These are phyloP conservation scores for Xerocomus spinulosus DNA, from an alignment of 768 basidiomycete genomes.

Conservation along the genomic window DNA sequence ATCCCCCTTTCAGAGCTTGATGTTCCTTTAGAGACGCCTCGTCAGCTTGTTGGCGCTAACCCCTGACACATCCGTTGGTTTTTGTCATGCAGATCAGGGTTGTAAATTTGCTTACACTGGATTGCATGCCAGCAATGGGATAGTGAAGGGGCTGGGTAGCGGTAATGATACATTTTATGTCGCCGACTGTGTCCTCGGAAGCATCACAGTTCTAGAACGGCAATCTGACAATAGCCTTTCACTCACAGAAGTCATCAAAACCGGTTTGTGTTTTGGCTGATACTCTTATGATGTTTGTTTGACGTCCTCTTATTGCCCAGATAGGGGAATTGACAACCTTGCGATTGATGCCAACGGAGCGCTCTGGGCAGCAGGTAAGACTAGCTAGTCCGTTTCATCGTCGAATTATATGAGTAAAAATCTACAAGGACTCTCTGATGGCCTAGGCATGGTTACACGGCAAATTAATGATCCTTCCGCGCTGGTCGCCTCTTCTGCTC, in stretches of 20 bases:
- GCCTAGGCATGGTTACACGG: constrained; percentile 30
- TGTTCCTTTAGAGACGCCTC: constrained; percentile 16
- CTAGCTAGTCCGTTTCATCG: not conserved
- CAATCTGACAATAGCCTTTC: constrained; percentile 57
- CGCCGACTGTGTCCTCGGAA: constrained; percentile 40
- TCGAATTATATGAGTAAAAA: not conserved
- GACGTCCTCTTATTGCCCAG: constrained; percentile 28
- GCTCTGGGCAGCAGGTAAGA: constrained; percentile 58
- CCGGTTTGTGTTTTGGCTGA: constrained; percentile 38
- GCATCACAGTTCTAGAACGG: constrained; percentile 50
- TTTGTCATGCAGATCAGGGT: constrained; percentile 55
- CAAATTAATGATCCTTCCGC: constrained; percentile 42
- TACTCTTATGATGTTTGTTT: not conserved
- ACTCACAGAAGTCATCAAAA: constrained; percentile 46
- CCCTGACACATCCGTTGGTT: constrained; percentile 50
- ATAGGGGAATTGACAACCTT: constrained; percentile 56
- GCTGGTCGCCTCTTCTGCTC: constrained; percentile 44
- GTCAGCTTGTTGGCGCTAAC: constrained; percentile 30
- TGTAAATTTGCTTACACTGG: constrained; percentile 56
- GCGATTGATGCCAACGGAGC: constrained; percentile 54
- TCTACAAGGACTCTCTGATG: constrained; percentile 40
- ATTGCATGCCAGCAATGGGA: constrained; percentile 59
- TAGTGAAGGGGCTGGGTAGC: constrained; percentile 38
- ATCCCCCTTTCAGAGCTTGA: not conserved
- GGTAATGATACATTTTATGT: constrained; percentile 64